Evolutionary conservation across 1,284 basidiomycete genomes (phyloP), one percentile per base, ranked within the genome.

Genomic region (Leccinum pachyderme): DNA sequence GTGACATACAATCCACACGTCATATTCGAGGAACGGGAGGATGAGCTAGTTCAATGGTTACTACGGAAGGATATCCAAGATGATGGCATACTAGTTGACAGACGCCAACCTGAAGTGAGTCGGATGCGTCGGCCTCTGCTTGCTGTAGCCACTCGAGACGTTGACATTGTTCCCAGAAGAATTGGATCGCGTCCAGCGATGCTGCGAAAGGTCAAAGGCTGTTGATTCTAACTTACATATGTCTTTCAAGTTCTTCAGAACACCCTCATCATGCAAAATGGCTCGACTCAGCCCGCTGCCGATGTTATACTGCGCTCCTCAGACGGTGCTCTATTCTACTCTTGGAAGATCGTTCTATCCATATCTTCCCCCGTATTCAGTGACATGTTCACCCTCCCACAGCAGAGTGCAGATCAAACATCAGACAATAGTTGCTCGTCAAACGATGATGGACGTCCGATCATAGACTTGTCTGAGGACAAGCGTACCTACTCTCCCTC

Each of bases 151-250:
- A 18, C 71, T 79, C 27, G 54, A 63, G 54, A 35, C 64, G 11
- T 57, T 64, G 18, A 18, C 18, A 18, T 18, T n/a, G 60, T 55
- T n/a, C n/a, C n/a, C 5, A 35, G 52, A 28, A 29, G 52, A 51
- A 37, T 32, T 22, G 8, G 60, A 44, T 50, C 55, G 37, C 13
- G 24, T 24, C 11, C 27, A 58, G 11, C 75, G 75, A 35, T 71
- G 75, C 12, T 77, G 78, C 51, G 72, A 77, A 13, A 81, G 73
- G 64, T 77, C 80, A 47, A 84, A 83, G 63, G 83, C 83, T 22
- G 1, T 18, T 18, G 18, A 18, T 18, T 18, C 18, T 18, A 18
- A 18, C 18, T 18, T 18, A 18, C 18, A 18, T 18, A 18, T 18
- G 18, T 18, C 18, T 18, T 18, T 18, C 18, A 18, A 18, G 18